Percentiles rank a stretch among this genome's conserved stretches.
Evolutionary conservation across 2,329 filamentous ascomycete species (phyloP).

Genomic region (Claviceps maximensis): DNA sequence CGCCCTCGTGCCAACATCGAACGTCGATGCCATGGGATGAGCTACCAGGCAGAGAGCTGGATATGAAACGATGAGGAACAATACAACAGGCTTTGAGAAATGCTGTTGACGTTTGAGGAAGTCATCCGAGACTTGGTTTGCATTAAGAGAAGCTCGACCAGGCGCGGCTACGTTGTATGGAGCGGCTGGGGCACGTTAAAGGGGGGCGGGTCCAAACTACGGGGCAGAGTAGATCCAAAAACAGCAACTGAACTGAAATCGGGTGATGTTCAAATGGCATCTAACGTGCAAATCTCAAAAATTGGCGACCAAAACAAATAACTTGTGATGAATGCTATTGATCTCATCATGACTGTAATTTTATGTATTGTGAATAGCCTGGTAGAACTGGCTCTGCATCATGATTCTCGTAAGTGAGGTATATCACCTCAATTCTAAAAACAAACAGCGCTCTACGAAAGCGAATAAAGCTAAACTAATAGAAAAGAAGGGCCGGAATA

Average conservation of each 20-base stretch:
- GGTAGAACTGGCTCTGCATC: too few relatives aligned
- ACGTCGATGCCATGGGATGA: conserved; percentile 70
- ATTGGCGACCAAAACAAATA: too few relatives aligned
- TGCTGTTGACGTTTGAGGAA: background rate
- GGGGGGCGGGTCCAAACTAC: conserved; percentile 8
- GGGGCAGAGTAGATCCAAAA: conserved; percentile 1
- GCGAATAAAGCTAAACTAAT: too few relatives aligned
- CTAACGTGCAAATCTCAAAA: background rate
- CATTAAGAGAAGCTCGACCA: conserved; percentile 2
- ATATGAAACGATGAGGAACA: conserved; percentile 8
- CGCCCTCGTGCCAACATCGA: conserved; percentile 91
- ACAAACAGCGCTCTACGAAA: too few relatives aligned
- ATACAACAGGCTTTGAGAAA: conserved; percentile 2
- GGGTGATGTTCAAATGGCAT: background rate
- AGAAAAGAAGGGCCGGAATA: too few relatives aligned
- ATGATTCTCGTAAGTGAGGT: too few relatives aligned
- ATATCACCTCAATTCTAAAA: too few relatives aligned
- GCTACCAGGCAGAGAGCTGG: conserved; percentile 5
- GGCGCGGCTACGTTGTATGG: background rate
- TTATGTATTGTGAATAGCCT: too few relatives aligned
- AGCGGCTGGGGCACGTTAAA: conserved; percentile 3
- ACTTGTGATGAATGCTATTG: too few relatives aligned
- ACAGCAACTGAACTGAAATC: background rate
- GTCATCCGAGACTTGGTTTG: conserved; percentile 4
- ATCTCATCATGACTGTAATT: too few relatives aligned